phyloP scores from a whole-genome alignment of 2,329 filamentous ascomycete species.

The Trichophyton benhamiae region DNA sequence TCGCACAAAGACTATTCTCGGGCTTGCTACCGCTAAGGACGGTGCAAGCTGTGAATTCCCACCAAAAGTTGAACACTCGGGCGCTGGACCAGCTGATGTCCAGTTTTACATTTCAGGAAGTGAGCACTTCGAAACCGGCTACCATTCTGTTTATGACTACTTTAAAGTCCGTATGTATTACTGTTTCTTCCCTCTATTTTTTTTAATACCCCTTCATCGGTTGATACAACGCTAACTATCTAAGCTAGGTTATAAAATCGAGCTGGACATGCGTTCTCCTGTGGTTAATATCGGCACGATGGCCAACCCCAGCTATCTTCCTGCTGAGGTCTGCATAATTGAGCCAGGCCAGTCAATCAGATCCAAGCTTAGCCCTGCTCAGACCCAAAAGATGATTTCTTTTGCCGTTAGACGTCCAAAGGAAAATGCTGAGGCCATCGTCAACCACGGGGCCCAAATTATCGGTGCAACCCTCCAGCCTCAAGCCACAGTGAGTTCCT shows the following conservation, averaged over 20 bases:
- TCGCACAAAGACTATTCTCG: slow-evolving; percentile 36
- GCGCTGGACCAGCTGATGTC: slow-evolving; percentile 42
- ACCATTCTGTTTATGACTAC: slow-evolving; percentile 43
- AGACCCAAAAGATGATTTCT: slow-evolving; percentile 57
- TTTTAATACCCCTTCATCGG: not conserved
- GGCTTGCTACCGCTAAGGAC: slow-evolving; percentile 33
- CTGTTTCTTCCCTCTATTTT: not conserved
- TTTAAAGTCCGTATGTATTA: slow-evolving; percentile 32
- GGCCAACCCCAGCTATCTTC: slow-evolving; percentile 50
- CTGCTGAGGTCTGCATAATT: slow-evolving; percentile 54
- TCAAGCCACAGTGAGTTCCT: slow-evolving; percentile 33
- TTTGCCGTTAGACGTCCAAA: slow-evolving; percentile 58
- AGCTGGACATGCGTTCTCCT: slow-evolving; percentile 35
- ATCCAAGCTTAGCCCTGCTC: slow-evolving; percentile 45
- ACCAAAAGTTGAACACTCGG: slow-evolving; percentile 26
- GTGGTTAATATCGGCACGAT: slow-evolving; percentile 54
- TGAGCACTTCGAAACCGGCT: slow-evolving; percentile 17
- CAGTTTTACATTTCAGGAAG: slow-evolving; percentile 39
- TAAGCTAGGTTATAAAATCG: slow-evolving; percentile 28
- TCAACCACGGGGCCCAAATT: slow-evolving; percentile 40
- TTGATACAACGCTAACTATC: slow-evolving; percentile 3
- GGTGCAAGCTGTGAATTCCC: slow-evolving; percentile 24
- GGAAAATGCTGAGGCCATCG: slow-evolving; percentile 56
- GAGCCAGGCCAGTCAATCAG: slow-evolving; percentile 52
- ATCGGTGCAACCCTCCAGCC: slow-evolving; percentile 43